Evolutionary conservation across 2,329 filamentous ascomycete species (phyloP).

Genomic region (Fusarium sp.): DNA sequence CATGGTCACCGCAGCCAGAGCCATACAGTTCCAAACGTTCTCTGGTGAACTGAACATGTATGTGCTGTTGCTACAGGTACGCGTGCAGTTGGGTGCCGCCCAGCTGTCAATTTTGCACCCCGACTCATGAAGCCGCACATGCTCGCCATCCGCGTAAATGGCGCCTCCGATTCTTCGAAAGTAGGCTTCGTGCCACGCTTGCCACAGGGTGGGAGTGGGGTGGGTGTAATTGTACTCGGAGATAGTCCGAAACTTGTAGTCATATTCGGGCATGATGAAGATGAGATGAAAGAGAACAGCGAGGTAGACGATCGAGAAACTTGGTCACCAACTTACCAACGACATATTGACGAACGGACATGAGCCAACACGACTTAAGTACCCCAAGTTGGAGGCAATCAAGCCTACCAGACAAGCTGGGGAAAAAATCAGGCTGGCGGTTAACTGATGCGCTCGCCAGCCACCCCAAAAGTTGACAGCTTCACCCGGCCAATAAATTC

Average conservation of each 20-base stretch:
- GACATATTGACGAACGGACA: background rate
- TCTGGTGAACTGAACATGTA: slow-evolving; percentile 8
- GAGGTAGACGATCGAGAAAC: background rate
- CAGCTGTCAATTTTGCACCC: background rate
- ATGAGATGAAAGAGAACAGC: background rate
- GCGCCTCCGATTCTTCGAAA: background rate
- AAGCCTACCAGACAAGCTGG: background rate
- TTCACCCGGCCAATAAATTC: background rate
- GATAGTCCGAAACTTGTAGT: background rate
- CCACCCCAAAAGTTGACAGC: background rate
- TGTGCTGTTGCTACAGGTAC: background rate
- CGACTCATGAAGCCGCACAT: background rate
- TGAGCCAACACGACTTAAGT: background rate
- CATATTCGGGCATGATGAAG: background rate
- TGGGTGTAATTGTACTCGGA: background rate
- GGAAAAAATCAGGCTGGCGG: background rate
- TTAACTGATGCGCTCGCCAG: background rate
- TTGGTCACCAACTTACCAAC: background rate
- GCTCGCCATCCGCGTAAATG: background rate
- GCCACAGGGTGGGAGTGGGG: background rate
- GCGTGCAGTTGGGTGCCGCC: background rate
- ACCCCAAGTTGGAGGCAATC: background rate
- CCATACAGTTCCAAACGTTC: slow-evolving; percentile 24
- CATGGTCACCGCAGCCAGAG: slow-evolving; percentile 10
- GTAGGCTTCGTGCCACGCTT: slow-evolving; percentile 2